Evolutionary conservation across 1,284 basidiomycete genomes (phyloP).

Genomic region (Irpex sp.): DNA sequence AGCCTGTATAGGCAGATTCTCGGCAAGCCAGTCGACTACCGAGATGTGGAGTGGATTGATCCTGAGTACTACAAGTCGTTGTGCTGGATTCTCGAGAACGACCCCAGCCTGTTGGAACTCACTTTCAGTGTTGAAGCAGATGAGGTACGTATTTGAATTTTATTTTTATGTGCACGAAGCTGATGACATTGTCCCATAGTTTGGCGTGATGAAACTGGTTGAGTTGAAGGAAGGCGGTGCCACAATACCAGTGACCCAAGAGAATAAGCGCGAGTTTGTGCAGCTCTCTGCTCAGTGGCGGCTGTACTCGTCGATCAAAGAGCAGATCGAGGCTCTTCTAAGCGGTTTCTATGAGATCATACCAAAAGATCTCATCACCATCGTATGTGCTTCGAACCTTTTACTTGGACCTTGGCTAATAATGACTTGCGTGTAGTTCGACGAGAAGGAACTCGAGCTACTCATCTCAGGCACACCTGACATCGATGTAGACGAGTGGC

Average conservation of each 20-base stretch:
- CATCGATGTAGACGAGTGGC: conserved; percentile 98
- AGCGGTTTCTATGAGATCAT: conserved; percentile 96
- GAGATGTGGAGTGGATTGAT: conserved; percentile 94
- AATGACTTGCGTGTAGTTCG: conserved; percentile 60
- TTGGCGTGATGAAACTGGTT: conserved; percentile 85
- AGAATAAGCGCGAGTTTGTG: conserved; percentile 97
- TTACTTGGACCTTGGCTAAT: conserved; percentile 28
- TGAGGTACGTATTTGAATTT: conserved; percentile 54
- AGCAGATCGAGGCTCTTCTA: conserved; percentile 92
- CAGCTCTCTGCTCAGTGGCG: conserved; percentile 90
- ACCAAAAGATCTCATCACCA: conserved; percentile 79
- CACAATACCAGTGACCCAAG: conserved; percentile 83
- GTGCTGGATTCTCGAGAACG: conserved; percentile 90
- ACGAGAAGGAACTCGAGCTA: conserved; percentile 97
- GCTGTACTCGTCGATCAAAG: conserved; percentile 91
- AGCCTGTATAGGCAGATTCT: conserved; percentile 93
- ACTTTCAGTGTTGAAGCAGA: conserved; percentile 91
- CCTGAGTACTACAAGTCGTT: conserved; percentile 95
- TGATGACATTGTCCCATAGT: conserved; percentile 41
- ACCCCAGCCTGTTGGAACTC: conserved; percentile 81
- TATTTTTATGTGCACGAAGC: conserved; percentile 1
- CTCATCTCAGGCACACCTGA: conserved; percentile 98
- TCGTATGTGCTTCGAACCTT: conserved; percentile 44
- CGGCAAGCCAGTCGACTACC: conserved; percentile 88
- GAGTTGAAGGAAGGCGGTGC: conserved; percentile 85